Base-by-base conservation (phyloP, 1,284 basidiomycete species). In the Mycena citricolor region DNA sequence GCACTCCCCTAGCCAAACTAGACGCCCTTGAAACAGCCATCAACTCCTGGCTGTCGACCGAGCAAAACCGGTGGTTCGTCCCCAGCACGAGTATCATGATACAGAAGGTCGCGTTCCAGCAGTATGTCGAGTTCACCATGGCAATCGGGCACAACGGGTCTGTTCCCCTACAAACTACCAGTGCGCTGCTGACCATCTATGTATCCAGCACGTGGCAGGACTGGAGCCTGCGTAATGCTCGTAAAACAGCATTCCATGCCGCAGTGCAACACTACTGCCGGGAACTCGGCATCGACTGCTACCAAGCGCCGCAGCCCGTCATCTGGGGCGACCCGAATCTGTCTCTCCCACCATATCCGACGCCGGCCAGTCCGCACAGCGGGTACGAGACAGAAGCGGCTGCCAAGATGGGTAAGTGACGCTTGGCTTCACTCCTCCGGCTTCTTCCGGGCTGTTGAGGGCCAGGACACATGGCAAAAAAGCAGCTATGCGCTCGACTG, bases 31-130 rank as follows among this genome's bases (percentile, higher is more conserved):
- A 86, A 58, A 68, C 73, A 43, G 69, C 66, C 46, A 60, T 89
- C 47, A 87, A 87, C 51, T 71, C 77, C 33, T 89, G 86, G 86
- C 69, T 89, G 5, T 68, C 74, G 29, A 84, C 79, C 4, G 86
- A 89, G 56, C 80, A 85, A 58, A 84, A 87, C 57, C 69, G 86
- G 25, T 87, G 85, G 83, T 88, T 73, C 57, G 72, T 82, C 42
- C 79, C 86, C 4, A 71, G 68, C 17, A 88, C 86, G 6, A 75
- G 71, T 32, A 67, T 87, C 47, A 73, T 65, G 11, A 58, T 85
- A 26, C 81, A 84, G 57, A 68, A 73, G 26, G 83, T 87, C 57
- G 66, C 71, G 20, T 80, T 71, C 53, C 83, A 85, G 62, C 69
- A 76, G 33, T 77, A 79, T 55, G 55, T 87, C 35, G 81, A 83